Evolutionary conservation across 805 yeast genomes (phyloP).

Genomic region (Metschnikowia continentalis): DNA sequence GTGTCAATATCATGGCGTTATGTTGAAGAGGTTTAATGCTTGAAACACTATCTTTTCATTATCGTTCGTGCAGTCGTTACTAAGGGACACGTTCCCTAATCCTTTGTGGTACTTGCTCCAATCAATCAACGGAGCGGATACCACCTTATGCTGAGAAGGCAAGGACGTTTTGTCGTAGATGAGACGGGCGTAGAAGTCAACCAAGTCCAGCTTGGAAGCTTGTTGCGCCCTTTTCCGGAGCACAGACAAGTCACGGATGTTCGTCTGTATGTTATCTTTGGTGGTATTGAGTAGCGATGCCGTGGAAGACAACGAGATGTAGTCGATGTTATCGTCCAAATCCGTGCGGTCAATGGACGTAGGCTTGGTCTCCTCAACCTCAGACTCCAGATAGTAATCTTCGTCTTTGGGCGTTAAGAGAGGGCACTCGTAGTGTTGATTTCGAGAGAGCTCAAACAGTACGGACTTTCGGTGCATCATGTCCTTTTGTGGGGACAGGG

Average conservation of each 20-base stretch:
- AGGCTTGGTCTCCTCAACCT: slow-evolving; percentile 7
- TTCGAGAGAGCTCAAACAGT: slow-evolving; percentile 23
- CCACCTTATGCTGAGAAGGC: slow-evolving; percentile 31
- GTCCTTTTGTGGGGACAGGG: slow-evolving; percentile 18
- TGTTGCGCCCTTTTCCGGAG: slow-evolving; percentile 15
- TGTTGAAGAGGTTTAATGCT: slow-evolving; percentile 14
- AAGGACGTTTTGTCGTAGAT: slow-evolving; percentile 29
- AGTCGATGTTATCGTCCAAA: slow-evolving; percentile 32
- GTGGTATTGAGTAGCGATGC: slow-evolving; percentile 26
- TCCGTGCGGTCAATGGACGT: slow-evolving; percentile 2
- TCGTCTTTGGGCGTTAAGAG: slow-evolving; percentile 42
- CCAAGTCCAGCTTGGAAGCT: slow-evolving; percentile 24
- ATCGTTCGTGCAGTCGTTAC: slow-evolving; percentile 16
- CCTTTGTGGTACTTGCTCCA: slow-evolving; percentile 37
- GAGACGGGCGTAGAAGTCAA: slow-evolving; percentile 32
- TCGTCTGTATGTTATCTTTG: slow-evolving; percentile 22
- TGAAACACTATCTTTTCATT: slow-evolving; percentile 13
- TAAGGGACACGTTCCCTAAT: slow-evolving; percentile 21
- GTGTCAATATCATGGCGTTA: slow-evolving; percentile 8
- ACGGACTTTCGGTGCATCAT: slow-evolving; percentile 24
- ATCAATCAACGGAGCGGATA: slow-evolving; percentile 32
- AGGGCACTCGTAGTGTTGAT: slow-evolving; percentile 31
- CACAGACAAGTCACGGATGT: slow-evolving; percentile 29
- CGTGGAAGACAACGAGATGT: slow-evolving; percentile 31
- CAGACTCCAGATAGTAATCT: slow-evolving; percentile 30